Conservation (phyloP, 345 rosid genomes). For the Bruguiera parviflora region DNA sequence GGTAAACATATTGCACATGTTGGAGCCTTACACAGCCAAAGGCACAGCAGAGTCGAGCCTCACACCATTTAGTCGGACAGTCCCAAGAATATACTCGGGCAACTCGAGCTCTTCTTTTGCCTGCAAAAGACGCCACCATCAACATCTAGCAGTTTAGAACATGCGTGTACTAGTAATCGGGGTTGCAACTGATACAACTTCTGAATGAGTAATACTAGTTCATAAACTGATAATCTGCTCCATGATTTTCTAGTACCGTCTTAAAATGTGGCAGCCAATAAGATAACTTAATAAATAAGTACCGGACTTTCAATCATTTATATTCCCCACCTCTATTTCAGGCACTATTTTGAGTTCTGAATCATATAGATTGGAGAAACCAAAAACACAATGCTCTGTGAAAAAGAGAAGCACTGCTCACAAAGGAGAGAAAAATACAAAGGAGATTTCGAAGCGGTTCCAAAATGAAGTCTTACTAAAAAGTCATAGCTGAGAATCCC, state of each 20-base stretch:
- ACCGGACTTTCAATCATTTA: background rate
- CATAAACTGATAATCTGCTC: background rate
- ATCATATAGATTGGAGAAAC: too few relatives aligned
- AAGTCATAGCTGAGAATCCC: too few relatives aligned
- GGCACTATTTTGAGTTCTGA: background rate
- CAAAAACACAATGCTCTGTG: background rate
- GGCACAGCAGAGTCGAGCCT: slow-evolving; percentile 63
- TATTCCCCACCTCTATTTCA: background rate
- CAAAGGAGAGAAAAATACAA: too few relatives aligned
- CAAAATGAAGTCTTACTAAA: background rate
- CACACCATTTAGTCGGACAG: slow-evolving; percentile 78
- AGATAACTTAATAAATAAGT: background rate
- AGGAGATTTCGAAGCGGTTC: background rate
- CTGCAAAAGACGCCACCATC: slow-evolving; percentile 36
- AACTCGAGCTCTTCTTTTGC: slow-evolving; percentile 74
- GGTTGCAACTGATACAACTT: too few relatives aligned
- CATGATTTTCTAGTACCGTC: too few relatives aligned
- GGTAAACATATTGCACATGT: background rate
- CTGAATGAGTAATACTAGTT: too few relatives aligned
- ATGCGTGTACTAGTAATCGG: too few relatives aligned
- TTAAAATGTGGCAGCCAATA: slow-evolving; percentile 1
- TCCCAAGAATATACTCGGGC: slow-evolving; percentile 94
- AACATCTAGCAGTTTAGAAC: too few relatives aligned
- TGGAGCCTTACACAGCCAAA: slow-evolving; percentile 45
- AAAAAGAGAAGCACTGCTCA: background rate